These are phyloP conservation scores for Ganoderma leucocontextum DNA, from an alignment of 1,284 basidiomycete genomes.

Conservation along the genomic window DNA sequence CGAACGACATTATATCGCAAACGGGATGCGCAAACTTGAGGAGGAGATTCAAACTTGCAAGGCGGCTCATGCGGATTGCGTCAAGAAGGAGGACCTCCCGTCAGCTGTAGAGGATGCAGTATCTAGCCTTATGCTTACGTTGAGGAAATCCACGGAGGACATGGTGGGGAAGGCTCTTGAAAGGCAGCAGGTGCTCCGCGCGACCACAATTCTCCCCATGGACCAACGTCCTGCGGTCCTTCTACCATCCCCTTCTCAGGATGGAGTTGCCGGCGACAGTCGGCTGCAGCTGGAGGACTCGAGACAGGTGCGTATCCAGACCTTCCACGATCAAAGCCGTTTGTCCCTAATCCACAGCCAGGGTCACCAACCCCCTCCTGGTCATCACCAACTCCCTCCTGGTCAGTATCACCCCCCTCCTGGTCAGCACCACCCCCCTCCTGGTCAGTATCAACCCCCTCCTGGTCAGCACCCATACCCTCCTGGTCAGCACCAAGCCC, in stretches of 20 bases:
- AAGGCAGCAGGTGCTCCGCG: neutral
- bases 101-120: neutral
- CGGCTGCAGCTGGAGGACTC: neutral
- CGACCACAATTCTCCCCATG: neutral
- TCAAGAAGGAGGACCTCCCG: neutral
- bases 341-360: neutral
- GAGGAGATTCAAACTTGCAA: neutral
- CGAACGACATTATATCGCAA: neutral
- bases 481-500: neutral
- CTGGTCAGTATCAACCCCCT: neutral
- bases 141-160: neutral
- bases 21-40: neutral
- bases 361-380: neutral
- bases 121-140: neutral
- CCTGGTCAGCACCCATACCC: too few species aligned
- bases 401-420: too few species aligned
- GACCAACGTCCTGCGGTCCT: neutral
- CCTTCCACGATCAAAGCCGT: neutral
- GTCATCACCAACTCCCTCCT: neutral
- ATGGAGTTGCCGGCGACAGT: neutral
- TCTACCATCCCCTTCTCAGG: neutral
- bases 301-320: neutral
- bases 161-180: neutral
- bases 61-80: neutral
- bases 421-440: too few species aligned